Evolutionary conservation across 1,139 yeast species (phyloP), one percentile per base, ranked within the genome.

Genomic region (Kodamaea arcana): DNA sequence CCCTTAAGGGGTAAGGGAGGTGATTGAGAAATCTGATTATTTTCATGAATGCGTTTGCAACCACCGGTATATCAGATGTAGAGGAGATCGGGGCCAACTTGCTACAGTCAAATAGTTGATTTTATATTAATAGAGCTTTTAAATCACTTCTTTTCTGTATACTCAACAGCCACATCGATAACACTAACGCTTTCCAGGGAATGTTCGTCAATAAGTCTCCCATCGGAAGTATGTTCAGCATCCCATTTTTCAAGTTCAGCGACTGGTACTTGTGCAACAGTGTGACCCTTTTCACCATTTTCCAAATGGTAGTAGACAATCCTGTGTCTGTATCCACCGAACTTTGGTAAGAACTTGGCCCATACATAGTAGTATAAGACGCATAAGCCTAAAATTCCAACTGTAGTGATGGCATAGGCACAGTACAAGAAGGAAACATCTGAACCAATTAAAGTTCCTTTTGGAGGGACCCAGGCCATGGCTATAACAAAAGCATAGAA

Each of bases 401-500:
- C 48, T 6, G 60, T 52, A n/a, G 48, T 48, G 13, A 56, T 40
- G 7, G 61, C 52, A 35, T 57, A 56, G 1, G 62, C 53, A 18
- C 56, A 53, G 40, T 58, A 58, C 41, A 58, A 55, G 44, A 59
- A 60, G 10, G 52, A 47, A 10, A 65, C 66, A 44, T 65, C 70
- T 23, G 61, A 50, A 7, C 69, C 70, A 21, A 42, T 64, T 30
- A 61, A 46, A 1, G 56, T 44, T 25, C 47, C 43, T 11, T 47
- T 40, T 27, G 71, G 71, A 29, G 70, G 70, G 20, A 65, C 70
- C 43, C 61, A 63, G 1, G 69, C 63, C 56, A 65, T 57, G 11
- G 59, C 62, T 35, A 65, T 42, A 16, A 65, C 71, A 41, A 65
- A 60, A 3, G 53, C n/a, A 22, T 61, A 52, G 45, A 54, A 65